Evolutionary conservation across 2,329 filamentous ascomycete species (phyloP).

Genomic region (Diaporthe aspalathi): DNA sequence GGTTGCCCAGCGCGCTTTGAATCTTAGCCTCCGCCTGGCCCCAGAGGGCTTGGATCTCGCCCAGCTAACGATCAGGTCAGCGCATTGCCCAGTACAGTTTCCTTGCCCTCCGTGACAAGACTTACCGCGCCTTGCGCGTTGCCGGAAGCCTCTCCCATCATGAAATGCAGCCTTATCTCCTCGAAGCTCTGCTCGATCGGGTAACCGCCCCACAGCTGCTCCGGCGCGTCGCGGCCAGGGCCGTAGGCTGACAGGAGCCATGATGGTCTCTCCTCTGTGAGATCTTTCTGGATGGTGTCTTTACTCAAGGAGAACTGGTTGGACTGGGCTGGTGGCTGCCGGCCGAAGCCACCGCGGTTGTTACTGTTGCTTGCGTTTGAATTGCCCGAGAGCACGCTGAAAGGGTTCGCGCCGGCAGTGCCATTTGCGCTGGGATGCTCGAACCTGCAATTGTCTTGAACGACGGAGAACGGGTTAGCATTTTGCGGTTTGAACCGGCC

Average conservation of each 20-base stretch:
- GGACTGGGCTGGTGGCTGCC: slow-evolving; percentile 36
- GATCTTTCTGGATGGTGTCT: slow-evolving; percentile 72
- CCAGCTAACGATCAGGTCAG: slow-evolving; percentile 57
- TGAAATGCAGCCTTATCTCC: slow-evolving; percentile 83
- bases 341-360: slow-evolving; percentile 61
- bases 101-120: slow-evolving; percentile 28
- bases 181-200: slow-evolving; percentile 88
- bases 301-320: slow-evolving; percentile 64
- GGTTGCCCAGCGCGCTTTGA: slow-evolving; percentile 74
- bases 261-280: slow-evolving; percentile 77
- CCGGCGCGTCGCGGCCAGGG: slow-evolving; percentile 79
- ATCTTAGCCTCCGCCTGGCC: slow-evolving; percentile 77
- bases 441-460: slow-evolving; percentile 63
- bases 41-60: slow-evolving; percentile 71
- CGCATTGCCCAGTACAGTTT: slow-evolving; percentile 38
- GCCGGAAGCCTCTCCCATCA: slow-evolving; percentile 67
- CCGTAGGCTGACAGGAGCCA: slow-evolving; percentile 92
- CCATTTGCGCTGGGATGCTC: slow-evolving; percentile 61
- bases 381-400: slow-evolving; percentile 39
- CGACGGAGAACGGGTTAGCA: slow-evolving; percentile 31
- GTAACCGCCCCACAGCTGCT: slow-evolving; percentile 84
- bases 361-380: slow-evolving; percentile 36
- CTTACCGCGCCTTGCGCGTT: slow-evolving; percentile 66
- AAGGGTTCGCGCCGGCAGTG: slow-evolving; percentile 45
- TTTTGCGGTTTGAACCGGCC: not conserved